These are phyloP conservation scores for Phytophthora sansomeana DNA, from an alignment of 352 stramenopile species.

Conservation along the genomic window DNA sequence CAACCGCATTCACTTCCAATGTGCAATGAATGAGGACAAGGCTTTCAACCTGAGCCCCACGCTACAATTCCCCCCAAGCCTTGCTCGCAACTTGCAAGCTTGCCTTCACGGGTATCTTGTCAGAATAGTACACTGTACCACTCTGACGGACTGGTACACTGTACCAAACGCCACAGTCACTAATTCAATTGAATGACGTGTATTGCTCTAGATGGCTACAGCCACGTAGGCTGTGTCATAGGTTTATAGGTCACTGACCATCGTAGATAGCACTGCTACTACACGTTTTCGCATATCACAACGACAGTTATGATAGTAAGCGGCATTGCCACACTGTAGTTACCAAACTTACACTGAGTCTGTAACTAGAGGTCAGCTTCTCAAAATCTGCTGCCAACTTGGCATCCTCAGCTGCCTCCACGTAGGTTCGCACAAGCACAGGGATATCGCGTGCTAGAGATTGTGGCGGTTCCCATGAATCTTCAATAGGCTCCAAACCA, in stretches of 20 bases:
- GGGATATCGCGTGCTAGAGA: background rate
- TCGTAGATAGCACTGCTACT: background rate
- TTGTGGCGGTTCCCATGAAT: constrained; percentile 8
- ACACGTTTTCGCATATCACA: background rate
- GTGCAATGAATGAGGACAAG: constrained; percentile 6
- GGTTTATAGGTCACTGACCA: background rate
- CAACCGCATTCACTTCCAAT: constrained; percentile 7
- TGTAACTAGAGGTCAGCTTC: background rate
- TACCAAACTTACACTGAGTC: background rate
- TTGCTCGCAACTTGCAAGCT: background rate
- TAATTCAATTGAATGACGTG: background rate
- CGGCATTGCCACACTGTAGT: background rate
- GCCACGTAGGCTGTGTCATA: background rate
- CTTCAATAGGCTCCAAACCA: too few relatives aligned
- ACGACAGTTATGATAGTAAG: too few relatives aligned
- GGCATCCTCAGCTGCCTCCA: too few relatives aligned
- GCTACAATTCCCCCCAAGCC: constrained; percentile 10
- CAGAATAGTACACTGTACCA: too few relatives aligned
- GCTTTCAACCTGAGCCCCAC: constrained; percentile 6
- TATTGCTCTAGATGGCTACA: background rate
- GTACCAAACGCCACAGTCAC: background rate
- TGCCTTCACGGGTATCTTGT: background rate
- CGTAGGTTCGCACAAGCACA: too few relatives aligned
- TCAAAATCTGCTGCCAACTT: too few relatives aligned
- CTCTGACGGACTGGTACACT: too few relatives aligned